Percentiles rank a stretch among this genome's conserved stretches.
These are phyloP conservation scores for Pulveroboletus sp. DNA, from an alignment of 768 basidiomycete species.

Conservation along the genomic window DNA sequence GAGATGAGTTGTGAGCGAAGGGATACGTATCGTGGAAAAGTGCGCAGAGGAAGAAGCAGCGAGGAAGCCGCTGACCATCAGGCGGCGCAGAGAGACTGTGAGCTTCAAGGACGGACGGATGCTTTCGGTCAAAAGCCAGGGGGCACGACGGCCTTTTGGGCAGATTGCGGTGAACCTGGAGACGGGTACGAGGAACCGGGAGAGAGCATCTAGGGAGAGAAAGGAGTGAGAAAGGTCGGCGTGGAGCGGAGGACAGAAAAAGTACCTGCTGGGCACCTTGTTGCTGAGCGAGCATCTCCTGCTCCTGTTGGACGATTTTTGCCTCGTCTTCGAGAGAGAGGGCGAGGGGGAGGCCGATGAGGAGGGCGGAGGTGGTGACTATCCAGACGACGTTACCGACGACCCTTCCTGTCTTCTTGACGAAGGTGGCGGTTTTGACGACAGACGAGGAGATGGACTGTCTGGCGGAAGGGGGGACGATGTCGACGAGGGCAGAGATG, in stretches of 20 bases:
- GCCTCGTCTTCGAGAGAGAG: slow-evolving; percentile 95
- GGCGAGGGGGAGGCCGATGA: slow-evolving; percentile 91
- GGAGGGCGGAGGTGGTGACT: slow-evolving; percentile 86
- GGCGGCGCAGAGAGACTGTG: background rate
- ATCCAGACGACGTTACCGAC: slow-evolving; percentile 93
- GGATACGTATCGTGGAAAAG: slow-evolving; percentile 6
- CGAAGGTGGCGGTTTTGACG: slow-evolving; percentile 53
- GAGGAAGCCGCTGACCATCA: slow-evolving; percentile 5
- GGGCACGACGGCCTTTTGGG: slow-evolving; percentile 62
- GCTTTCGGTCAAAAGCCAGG: slow-evolving; percentile 65
- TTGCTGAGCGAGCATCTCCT: slow-evolving; percentile 89
- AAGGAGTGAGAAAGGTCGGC: slow-evolving; percentile 9
- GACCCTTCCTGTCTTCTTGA: slow-evolving; percentile 64
- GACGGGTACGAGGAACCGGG: slow-evolving; percentile 53
- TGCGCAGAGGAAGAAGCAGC: slow-evolving; percentile 15
- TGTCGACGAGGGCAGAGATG: slow-evolving; percentile 88
- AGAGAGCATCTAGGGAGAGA: slow-evolving; percentile 60
- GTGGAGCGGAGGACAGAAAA: slow-evolving; percentile 25
- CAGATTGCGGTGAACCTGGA: slow-evolving; percentile 35
- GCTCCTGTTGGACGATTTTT: slow-evolving; percentile 89
- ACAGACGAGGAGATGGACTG: slow-evolving; percentile 63
- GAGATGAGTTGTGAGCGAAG: background rate
- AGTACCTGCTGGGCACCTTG: slow-evolving; percentile 84
- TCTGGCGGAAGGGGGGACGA: slow-evolving; percentile 88
- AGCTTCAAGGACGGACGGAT: background rate